Evolutionary conservation across 805 yeast genomes (phyloP).

Genomic region (Yamadazyma sp.): DNA sequence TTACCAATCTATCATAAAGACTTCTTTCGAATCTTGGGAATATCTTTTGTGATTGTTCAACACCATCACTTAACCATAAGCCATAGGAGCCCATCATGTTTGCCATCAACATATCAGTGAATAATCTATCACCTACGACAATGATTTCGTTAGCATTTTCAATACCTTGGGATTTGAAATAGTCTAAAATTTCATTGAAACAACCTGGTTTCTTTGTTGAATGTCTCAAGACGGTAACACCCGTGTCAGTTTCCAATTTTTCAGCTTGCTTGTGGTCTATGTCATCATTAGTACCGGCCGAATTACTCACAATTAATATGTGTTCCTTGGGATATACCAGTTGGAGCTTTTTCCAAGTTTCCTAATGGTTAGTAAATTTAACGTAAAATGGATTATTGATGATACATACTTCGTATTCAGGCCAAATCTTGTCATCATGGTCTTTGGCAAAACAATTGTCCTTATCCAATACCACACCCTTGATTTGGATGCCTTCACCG

Average conservation of each 20-base stretch:
- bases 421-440: constrained; percentile 77
- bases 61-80: constrained; percentile 83
- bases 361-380: constrained; percentile 18
- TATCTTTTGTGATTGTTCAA: constrained; percentile 47
- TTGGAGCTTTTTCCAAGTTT: constrained; percentile 53
- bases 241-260: constrained; percentile 58
- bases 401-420: constrained; percentile 38
- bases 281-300: constrained; percentile 90
- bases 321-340: constrained; percentile 58
- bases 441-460: constrained; percentile 94
- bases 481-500: constrained; percentile 36
- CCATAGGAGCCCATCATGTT: constrained; percentile 87
- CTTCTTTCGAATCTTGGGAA: constrained; percentile 54
- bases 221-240: constrained; percentile 69
- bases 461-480: constrained; percentile 84
- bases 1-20: constrained; percentile 22
- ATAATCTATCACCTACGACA: constrained; percentile 84
- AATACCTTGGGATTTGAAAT: constrained; percentile 50
- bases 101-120: constrained; percentile 93
- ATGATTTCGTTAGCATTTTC: constrained; percentile 62
- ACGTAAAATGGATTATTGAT: background rate
- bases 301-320: constrained; percentile 79
- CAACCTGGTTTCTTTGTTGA: constrained; percentile 83
- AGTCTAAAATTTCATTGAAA: constrained; percentile 59
- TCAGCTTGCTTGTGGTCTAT: constrained; percentile 54